Evolutionary conservation across 2,329 filamentous ascomycete species (phyloP), one percentile per base, ranked within the genome.

Genomic region (Emmonsia crescens): DNA sequence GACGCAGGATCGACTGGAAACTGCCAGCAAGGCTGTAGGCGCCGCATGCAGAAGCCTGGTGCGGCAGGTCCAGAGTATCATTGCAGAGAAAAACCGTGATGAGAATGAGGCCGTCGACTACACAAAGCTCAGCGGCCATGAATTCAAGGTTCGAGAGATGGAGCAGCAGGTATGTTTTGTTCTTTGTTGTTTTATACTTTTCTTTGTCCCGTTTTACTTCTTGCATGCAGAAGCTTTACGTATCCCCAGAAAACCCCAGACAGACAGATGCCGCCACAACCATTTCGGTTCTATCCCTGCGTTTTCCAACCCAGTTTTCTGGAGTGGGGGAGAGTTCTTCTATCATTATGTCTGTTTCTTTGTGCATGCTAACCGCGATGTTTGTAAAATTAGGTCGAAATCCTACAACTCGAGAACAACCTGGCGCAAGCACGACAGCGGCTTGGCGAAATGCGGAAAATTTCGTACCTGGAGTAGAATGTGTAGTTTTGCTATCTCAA

Each of bases 141-240:
- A 99, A 78, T 97, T 99, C 82, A 99, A 99, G 83, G 91, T 96
- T 59, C 84, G 88, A 69, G 92, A 99, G 79, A 99, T 99, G 94
- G 94, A 99, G 79, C 94, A 99, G 74, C 94, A 99, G 89, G 92
- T 96, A 82, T 70, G 83, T 33, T 31, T 51, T 49, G 56, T 65
- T 40, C n/a, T 40, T 21, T 16, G 61, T 33, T 46, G 33, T 31
- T 19, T 42, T 10, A 21, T 31, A 9, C 33, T n/a, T 62, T 36
- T 61, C 52, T 57, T 27, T 60, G 44, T 57, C 38, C 38, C 40
- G 40, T 59, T 48, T 40, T 36, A 24, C 29, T 38, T 59, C 57
- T 49, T 40, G 29, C 42, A 24, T 59, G 57, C 46, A 59, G 27
- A 51, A 38, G 14, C 31, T 55, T 36, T 12, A 12, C 12, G 10